Percentiles rank a stretch among this genome's conserved stretches.
Conservation (phyloP, 257 asterid species). For the Solanum clarkiae region DNA sequence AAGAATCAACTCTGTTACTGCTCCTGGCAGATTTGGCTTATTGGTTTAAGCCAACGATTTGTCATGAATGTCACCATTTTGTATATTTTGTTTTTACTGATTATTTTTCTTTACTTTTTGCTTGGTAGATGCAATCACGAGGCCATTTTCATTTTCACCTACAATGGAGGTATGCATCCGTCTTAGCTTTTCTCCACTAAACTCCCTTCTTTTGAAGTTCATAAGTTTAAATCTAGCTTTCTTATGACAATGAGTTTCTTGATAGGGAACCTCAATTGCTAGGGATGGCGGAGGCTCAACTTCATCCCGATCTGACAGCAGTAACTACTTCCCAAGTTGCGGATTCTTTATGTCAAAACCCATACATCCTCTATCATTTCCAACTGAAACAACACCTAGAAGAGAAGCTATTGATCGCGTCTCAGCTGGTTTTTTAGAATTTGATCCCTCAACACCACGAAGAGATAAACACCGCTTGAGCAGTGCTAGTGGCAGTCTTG, state of each 20-base stretch:
- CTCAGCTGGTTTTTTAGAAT: conserved; percentile 23
- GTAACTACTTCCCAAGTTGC: conserved; percentile 40
- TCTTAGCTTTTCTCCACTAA: neutral
- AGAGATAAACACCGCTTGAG: conserved; percentile 49
- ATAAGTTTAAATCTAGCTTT: no score
- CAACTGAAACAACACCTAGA: conserved; percentile 33
- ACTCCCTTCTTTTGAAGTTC: no score
- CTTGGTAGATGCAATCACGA: conserved; percentile 40
- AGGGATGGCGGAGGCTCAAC: no score
- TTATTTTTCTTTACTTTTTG: conserved; percentile 7
- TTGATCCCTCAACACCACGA: conserved; percentile 33
- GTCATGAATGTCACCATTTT: neutral
- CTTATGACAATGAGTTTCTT: no score
- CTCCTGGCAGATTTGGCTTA: neutral
- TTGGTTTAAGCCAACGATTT: neutral
- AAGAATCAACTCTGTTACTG: neutral
- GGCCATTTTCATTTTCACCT: conserved; percentile 72
- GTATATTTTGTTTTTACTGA: neutral
- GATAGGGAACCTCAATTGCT: no score
- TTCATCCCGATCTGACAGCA: no score
- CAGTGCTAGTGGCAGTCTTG: conserved; percentile 67
- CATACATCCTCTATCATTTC: conserved; percentile 68
- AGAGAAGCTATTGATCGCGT: conserved; percentile 13
- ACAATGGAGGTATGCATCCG: conserved; percentile 67
- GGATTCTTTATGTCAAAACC: conserved; percentile 89